These are phyloP conservation scores for Pseudogymnoascus sp. DNA, from an alignment of 2,329 filamentous ascomycete genomes.

Conservation along the genomic window DNA sequence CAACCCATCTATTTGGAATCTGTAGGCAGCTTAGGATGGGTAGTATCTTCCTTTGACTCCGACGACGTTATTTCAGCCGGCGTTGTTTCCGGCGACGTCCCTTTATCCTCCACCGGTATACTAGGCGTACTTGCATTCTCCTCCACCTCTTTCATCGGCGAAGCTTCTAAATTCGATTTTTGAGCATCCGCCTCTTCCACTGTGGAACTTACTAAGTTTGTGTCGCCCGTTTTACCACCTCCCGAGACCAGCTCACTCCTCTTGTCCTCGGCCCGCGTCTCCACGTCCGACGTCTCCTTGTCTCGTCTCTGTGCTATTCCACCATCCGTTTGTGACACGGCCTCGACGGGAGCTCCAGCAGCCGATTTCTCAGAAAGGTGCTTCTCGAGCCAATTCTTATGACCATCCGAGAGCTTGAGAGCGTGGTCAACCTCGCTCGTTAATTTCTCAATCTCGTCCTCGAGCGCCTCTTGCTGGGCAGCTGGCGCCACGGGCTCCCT, in stretches of 20 bases:
- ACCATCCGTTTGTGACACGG: background rate
- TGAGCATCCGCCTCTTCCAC: background rate
- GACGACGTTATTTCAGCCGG: background rate
- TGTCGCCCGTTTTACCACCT: background rate
- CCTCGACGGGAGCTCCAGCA: background rate
- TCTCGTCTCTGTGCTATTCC: background rate
- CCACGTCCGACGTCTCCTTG: background rate
- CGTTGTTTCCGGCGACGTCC: no score
- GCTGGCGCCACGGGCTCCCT: slow-evolving; percentile 35
- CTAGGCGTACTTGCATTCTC: background rate
- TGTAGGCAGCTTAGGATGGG: background rate
- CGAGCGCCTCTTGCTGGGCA: slow-evolving; percentile 23
- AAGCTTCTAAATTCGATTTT: background rate
- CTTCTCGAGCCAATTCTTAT: slow-evolving; percentile 24
- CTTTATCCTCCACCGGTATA: background rate
- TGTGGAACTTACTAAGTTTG: background rate
- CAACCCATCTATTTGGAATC: background rate
- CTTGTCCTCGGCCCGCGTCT: background rate
- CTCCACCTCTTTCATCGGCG: background rate
- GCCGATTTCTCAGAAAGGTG: slow-evolving; percentile 19
- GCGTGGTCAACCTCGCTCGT: slow-evolving; percentile 30
- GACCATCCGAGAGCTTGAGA: slow-evolving; percentile 27
- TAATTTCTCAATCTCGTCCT: slow-evolving; percentile 23
- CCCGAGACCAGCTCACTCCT: background rate
- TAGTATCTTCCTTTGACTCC: background rate